Evolutionary conservation across 2,329 filamentous ascomycete species (phyloP), one percentile per base, ranked within the genome.

Genomic region (Fusarium sp.): DNA sequence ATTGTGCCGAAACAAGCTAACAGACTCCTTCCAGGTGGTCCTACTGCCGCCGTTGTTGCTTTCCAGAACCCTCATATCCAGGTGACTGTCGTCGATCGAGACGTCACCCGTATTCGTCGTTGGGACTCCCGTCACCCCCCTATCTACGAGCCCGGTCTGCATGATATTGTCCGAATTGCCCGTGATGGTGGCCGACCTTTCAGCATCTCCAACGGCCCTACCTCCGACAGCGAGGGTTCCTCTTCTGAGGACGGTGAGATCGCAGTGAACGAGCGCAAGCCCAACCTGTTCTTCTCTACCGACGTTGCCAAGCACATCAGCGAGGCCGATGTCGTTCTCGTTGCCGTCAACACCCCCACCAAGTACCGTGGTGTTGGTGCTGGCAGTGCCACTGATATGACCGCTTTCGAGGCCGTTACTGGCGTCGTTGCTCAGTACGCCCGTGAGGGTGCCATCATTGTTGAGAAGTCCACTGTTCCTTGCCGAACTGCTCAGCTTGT

Each of bases 381-480:
- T 7, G 91, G 91, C 13, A 85, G 84, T 67, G 91, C 92, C 0
- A 90, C 90, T 17, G 90, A 94, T 71, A 87, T 94, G 81, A 87
- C 87, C 2, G 87, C 88, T 13, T 86, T 94, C 25, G 91, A 94
- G 76, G 87, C 87, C 19, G 91, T 90, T 7, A 88, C 88, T 2
- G 83, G 85, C 50, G 87, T 87, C 56, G 89, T 94, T 33, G 92
- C 91, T 11, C 82, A 86, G 67, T 82, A 89, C 64, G 90, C 91
- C 4, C 87, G 85, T 30, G 81, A 84, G 19, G 89, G 89, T 47
- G 87, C 90, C 55, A 92, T 94, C 56, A 87, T 95, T 50, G 92
- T 94, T 20, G 92, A 94, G 81, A 95, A 94, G 81, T 91, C 88
- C 56, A 95, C 92, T 0, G 92, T 94, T 25, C 92, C 92, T 4